Conservation (phyloP, 2,329 filamentous ascomycete species). For the Colletotrichum sidae region DNA sequence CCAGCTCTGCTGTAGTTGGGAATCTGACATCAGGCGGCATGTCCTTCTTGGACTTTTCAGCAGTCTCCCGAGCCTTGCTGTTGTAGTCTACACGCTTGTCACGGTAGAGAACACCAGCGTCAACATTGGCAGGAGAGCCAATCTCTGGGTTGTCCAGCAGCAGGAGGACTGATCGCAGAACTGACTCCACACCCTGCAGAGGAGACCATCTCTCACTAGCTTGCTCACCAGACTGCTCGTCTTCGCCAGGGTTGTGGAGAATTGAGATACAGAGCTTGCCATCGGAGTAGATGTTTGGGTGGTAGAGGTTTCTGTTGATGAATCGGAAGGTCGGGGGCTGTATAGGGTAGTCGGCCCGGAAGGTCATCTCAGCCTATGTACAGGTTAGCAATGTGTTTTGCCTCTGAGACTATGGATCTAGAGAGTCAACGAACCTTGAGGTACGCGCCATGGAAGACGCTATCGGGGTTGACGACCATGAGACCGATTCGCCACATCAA, state of each 20-base stretch:
- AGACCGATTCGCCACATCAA: slow-evolving; percentile 89
- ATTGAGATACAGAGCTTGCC: slow-evolving; percentile 97
- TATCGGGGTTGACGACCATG: slow-evolving; percentile 93
- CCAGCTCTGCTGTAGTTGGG: slow-evolving; percentile 77
- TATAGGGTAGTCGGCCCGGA: slow-evolving; percentile 90
- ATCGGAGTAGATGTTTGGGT: slow-evolving; percentile 94
- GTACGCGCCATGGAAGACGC: slow-evolving; percentile 91
- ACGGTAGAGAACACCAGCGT: slow-evolving; percentile 87
- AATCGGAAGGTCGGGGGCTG: slow-evolving; percentile 91
- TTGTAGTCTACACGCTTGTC: slow-evolving; percentile 79
- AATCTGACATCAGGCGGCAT: slow-evolving; percentile 85
- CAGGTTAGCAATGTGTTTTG: not conserved
- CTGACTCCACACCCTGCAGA: slow-evolving; percentile 92
- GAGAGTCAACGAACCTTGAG: slow-evolving; percentile 68
- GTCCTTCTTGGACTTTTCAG: slow-evolving; percentile 80
- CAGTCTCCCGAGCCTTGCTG: slow-evolving; percentile 73
- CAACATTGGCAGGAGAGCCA: slow-evolving; percentile 93
- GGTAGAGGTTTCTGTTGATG: slow-evolving; percentile 77
- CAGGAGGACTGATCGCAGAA: slow-evolving; percentile 90
- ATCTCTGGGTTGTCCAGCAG: slow-evolving; percentile 95
- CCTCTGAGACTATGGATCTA: no score
- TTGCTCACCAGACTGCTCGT: slow-evolving; percentile 89
- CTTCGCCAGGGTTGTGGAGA: slow-evolving; percentile 90
- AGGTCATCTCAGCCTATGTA: slow-evolving; percentile 82
- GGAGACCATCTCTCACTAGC: slow-evolving; percentile 96